A percentile compares a stretch with the other conserved stretches of the same genome.
Evolutionary conservation across 495 filamentous ascomycete species (phyloP).

Genomic region (Aspergillus hancockii): DNA sequence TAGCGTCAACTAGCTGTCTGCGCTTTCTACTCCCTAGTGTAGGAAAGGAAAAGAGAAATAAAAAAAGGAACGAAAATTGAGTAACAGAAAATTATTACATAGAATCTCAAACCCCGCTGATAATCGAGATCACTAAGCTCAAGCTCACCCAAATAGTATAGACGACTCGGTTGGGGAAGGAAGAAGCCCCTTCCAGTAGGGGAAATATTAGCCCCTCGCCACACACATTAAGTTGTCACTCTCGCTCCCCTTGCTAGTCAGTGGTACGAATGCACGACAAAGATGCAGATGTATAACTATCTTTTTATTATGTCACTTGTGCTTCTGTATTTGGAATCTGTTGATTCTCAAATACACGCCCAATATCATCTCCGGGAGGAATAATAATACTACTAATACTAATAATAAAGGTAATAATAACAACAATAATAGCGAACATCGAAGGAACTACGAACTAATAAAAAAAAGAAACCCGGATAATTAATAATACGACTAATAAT

Average conservation of each 20-base stretch:
- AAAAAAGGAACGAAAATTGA: background rate
- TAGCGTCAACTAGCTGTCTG: background rate
- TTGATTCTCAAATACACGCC: background rate
- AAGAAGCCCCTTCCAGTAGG: background rate
- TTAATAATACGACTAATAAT: background rate
- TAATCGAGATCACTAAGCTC: background rate
- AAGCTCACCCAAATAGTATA: background rate
- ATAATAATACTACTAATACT: background rate
- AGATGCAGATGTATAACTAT: background rate
- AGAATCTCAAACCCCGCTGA: background rate
- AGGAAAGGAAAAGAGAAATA: background rate
- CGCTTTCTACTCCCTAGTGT: background rate
- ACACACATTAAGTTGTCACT: background rate
- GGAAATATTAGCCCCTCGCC: background rate
- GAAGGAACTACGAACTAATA: too few relatives aligned
- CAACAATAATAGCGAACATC: background rate
- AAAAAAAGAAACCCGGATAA: constrained; percentile 2
- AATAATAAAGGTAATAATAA: constrained; percentile 2
- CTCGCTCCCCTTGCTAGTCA: background rate
- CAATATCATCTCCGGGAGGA: background rate
- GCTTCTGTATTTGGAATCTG: background rate
- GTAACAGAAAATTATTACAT: background rate
- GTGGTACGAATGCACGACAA: background rate
- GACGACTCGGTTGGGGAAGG: background rate
- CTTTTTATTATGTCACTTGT: background rate